Conservation (phyloP, 805 yeast species). For the Wickerhamomyces rabaulensis region DNA sequence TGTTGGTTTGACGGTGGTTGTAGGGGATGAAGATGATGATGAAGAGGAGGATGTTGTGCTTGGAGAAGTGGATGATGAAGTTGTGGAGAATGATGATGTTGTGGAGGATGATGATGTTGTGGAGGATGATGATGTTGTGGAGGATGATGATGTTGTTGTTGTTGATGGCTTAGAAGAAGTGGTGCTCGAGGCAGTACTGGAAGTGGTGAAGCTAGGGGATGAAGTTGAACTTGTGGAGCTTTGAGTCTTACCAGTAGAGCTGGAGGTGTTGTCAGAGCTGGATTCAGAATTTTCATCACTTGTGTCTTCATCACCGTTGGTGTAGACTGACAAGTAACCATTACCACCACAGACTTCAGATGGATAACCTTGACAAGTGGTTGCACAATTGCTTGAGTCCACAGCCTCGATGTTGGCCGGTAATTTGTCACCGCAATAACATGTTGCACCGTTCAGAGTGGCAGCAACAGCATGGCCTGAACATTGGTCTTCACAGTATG, state of each 20-base stretch:
- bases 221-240: constrained; percentile 13
- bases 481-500: constrained; percentile 52
- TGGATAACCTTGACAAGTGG: constrained; percentile 58
- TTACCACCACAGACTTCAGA: constrained; percentile 61
- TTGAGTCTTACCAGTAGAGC: constrained; percentile 13
- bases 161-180: constrained; percentile 3
- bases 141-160: background rate
- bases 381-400: constrained; percentile 33
- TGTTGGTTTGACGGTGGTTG: constrained; percentile 11
- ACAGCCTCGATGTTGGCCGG: constrained; percentile 28
- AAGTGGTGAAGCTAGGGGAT: constrained; percentile 8
- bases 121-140: background rate
- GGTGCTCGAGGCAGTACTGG: background rate
- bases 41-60: constrained; percentile 2
- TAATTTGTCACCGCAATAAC: constrained; percentile 61
- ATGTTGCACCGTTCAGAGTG: constrained; percentile 44
- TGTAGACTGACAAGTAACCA: constrained; percentile 40
- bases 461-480: constrained; percentile 43
- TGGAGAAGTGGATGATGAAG: background rate
- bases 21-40: constrained; percentile 9
- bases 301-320: constrained; percentile 25
- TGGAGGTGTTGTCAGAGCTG: constrained; percentile 1
- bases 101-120: background rate
- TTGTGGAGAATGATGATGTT: background rate
- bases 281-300: constrained; percentile 9